Base-by-base conservation (phyloP, 345 rosid genomes). In the Ailanthus altissimus region DNA sequence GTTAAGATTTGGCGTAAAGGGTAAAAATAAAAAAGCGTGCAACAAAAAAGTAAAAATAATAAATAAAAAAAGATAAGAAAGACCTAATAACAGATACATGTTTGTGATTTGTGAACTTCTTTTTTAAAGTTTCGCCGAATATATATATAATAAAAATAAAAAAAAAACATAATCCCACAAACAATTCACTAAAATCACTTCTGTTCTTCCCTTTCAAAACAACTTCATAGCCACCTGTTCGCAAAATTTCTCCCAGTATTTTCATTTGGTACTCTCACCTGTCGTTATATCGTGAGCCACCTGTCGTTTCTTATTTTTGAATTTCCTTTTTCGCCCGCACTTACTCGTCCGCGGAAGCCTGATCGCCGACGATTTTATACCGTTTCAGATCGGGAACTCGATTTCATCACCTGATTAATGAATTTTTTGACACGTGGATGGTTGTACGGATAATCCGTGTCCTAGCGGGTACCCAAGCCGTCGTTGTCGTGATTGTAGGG, bases 371-470 rank as follows among this genome's bases (percentile, higher is more conserved):
- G 46, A 71, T 38, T n/a, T 4, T 21, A 53, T 21, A 5, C 6
- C n/a, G 20, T n/a, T 71, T 71, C 63, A 64, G 78, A 75, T 75
- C 78, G 57, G 47, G 28, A 50, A 20, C 68, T 12, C 9, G 9
- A 13, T 43, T 58, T 8, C 28, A 45, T 43, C 26, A 0, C 6
- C 59, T 32, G 59, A n/a, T 64, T 50, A 58, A 9, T 50, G 2
- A 28, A 0, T n/a, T 63, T 8, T 25, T 16, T 15, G 42, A 53
- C 64, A 53, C 64, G 78, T 40, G 61, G 16, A 75, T 53, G 64
- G 12, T 53, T 20, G 62, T 14, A 15, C 53, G 26, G 62, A 40
- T 56, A 56, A 40, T 67, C 53, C 12, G 42, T 67, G 38, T 32
- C 38, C 38, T 32, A 32, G 38, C 38, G 38, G 38, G 38, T 38